Percentiles rank a stretch among this genome's conserved stretches.
phyloP scores from a whole-genome alignment of 1,139 yeast species.

The Debaryomycetaceae sp. region DNA sequence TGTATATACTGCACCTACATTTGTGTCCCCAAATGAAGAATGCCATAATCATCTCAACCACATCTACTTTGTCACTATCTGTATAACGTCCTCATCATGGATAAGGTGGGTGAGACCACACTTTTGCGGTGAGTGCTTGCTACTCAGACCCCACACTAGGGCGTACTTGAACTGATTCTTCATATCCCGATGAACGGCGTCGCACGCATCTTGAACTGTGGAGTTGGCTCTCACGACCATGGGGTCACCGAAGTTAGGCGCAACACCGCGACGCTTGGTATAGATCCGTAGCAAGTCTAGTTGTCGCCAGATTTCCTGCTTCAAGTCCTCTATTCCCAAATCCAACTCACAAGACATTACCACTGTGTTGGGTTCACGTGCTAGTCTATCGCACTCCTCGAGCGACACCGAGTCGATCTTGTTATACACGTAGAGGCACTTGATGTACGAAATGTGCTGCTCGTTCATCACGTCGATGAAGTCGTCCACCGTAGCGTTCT shows the following conservation, averaged over 20 bases:
- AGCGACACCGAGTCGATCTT: slow-evolving; percentile 91
- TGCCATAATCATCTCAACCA: background rate
- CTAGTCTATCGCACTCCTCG: slow-evolving; percentile 88
- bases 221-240: slow-evolving; percentile 79
- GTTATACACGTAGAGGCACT: slow-evolving; percentile 87
- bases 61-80: slow-evolving; percentile 67
- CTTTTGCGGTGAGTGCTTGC: slow-evolving; percentile 93
- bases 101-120: slow-evolving; percentile 81
- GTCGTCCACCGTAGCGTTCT: slow-evolving; percentile 83
- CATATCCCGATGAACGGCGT: slow-evolving; percentile 86
- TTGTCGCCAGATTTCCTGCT: slow-evolving; percentile 90
- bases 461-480: slow-evolving; percentile 88
- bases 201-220: slow-evolving; percentile 79
- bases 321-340: slow-evolving; percentile 76
- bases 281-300: slow-evolving; percentile 69
- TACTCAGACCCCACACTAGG: slow-evolving; percentile 91
- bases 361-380: slow-evolving; percentile 83
- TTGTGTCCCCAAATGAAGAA: background rate
- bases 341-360: slow-evolving; percentile 89
- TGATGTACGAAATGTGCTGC: slow-evolving; percentile 76
- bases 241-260: slow-evolving; percentile 79
- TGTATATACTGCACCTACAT: background rate
- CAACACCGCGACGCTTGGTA: slow-evolving; percentile 73
- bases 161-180: slow-evolving; percentile 89
- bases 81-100: slow-evolving; percentile 90